Percentiles rank a stretch among this genome's conserved stretches.
These are phyloP conservation scores for Paraphaeosphaeria sporulosa DNA, from an alignment of 2,329 filamentous ascomycete species.

Conservation along the genomic window DNA sequence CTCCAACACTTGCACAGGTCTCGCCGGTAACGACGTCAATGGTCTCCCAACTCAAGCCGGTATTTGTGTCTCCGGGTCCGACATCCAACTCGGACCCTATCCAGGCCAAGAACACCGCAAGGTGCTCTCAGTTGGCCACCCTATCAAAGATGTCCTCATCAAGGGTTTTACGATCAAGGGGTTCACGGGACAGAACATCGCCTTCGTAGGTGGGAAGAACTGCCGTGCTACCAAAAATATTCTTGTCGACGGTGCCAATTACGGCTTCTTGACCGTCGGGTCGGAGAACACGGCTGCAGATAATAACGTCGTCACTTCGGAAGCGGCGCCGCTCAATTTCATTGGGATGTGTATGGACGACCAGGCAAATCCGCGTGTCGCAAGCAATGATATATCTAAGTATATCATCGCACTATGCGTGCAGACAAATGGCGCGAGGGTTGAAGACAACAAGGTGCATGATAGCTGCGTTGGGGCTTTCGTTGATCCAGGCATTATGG, in stretches of 20 bases:
- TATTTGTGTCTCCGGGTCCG: constrained; percentile 22
- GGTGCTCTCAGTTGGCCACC: constrained; percentile 4
- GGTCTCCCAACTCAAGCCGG: constrained; percentile 15
- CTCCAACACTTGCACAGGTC: constrained; percentile 18
- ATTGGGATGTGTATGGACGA: constrained; percentile 28
- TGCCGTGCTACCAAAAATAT: constrained; percentile 18
- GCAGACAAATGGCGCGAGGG: constrained; percentile 16
- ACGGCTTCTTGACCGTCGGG: constrained; percentile 25
- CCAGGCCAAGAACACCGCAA: constrained; percentile 11
- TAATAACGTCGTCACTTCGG: constrained; percentile 13
- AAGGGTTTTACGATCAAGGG: constrained; percentile 18
- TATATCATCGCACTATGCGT: constrained; percentile 23
- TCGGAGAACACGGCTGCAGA: constrained; percentile 15
- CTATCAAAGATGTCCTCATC: constrained; percentile 21
- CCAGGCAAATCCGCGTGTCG: constrained; percentile 15
- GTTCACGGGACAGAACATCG: constrained; percentile 23
- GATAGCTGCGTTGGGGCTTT: constrained; percentile 20
- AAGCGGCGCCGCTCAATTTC: constrained; percentile 1
- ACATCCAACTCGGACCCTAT: constrained; percentile 9
- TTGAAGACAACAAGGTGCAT: constrained; percentile 18
- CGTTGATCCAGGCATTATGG: constrained; percentile 20
- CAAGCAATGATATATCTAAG: constrained; percentile 19
- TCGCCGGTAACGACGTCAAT: constrained; percentile 7
- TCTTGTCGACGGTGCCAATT: constrained; percentile 16
- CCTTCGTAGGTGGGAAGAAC: constrained; percentile 20